These are phyloP conservation scores for Neonothopanus nambi DNA, from an alignment of 1,284 basidiomycete genomes.

Conservation along the genomic window DNA sequence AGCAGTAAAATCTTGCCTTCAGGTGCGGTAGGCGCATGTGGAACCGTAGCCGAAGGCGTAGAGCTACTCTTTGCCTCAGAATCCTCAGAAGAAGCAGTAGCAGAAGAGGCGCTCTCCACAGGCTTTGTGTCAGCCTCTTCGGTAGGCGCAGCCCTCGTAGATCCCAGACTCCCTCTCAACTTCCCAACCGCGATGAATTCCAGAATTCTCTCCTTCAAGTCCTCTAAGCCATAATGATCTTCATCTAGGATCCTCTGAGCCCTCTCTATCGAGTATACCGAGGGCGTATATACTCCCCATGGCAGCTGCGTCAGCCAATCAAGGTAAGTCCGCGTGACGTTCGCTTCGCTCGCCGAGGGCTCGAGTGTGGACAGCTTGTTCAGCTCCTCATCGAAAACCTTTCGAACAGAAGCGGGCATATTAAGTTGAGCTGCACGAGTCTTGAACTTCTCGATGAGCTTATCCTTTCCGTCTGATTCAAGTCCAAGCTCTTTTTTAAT, in stretches of 20 bases:
- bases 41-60: background rate
- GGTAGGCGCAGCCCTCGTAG: background rate
- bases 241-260: constrained; percentile 89
- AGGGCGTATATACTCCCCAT: constrained; percentile 94
- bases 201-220: constrained; percentile 96
- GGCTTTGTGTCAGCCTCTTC: too few relatives aligned
- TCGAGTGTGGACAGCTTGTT: constrained; percentile 92
- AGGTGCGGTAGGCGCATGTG: constrained; percentile 6
- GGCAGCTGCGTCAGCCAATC: constrained; percentile 98
- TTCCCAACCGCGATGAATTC: constrained; percentile 99
- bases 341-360: constrained; percentile 90
- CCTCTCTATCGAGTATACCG: constrained; percentile 90
- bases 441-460: constrained; percentile 94
- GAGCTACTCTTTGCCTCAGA: background rate
- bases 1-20: constrained; percentile 98
- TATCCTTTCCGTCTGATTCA: constrained; percentile 97
- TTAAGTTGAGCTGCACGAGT: constrained; percentile 85
- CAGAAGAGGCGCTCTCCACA: background rate
- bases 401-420: constrained; percentile 92
- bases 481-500: constrained; percentile 99
- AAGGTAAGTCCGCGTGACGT: constrained; percentile 95
- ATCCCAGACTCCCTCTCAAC: constrained; percentile 84
- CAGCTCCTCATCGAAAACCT: constrained; percentile 97
- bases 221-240: constrained; percentile 95
- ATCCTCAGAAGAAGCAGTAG: background rate